phyloP scores from a whole-genome alignment of 495 filamentous ascomycete species.

The Massariosphaeria phaeospora region DNA sequence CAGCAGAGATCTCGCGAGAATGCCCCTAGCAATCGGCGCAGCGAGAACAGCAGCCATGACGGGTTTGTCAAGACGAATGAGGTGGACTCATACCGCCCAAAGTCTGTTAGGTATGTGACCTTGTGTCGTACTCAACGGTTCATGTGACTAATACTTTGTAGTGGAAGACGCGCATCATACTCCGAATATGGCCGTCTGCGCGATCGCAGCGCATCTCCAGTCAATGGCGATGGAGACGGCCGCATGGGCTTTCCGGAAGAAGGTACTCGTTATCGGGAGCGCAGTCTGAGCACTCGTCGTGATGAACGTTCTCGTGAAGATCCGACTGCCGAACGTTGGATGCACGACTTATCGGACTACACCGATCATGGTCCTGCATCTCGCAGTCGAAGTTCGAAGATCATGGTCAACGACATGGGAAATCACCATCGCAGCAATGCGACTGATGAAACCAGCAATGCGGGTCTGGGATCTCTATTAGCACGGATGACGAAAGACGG shows the following conservation, averaged over 20 bases:
- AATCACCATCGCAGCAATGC: constrained; percentile 63
- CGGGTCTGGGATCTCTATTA: not conserved
- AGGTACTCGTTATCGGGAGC: constrained; percentile 16
- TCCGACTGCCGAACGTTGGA: constrained; percentile 7
- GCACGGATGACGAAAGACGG: constrained; percentile 24
- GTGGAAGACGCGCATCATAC: constrained; percentile 8
- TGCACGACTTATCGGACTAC: constrained; percentile 7
- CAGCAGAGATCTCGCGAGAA: too few relatives aligned
- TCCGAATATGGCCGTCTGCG: constrained; percentile 46
- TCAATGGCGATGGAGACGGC: constrained; percentile 58
- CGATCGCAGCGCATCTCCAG: constrained; percentile 69
- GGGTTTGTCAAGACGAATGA: constrained; percentile 47
- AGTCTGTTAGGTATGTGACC: not conserved
- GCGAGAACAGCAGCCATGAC: constrained; percentile 47
- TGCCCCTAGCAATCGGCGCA: constrained; percentile 67
- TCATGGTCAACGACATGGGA: constrained; percentile 40
- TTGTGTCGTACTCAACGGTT: not conserved
- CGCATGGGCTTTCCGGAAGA: constrained; percentile 48
- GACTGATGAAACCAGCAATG: constrained; percentile 45
- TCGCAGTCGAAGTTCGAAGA: not conserved
- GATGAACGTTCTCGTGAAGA: not conserved
- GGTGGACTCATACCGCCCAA: constrained; percentile 6
- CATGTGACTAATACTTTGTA: not conserved
- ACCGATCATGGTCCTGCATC: not conserved
- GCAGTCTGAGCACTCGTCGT: constrained; percentile 16